phyloP scores from a whole-genome alignment of 805 yeast species.

The Millerozyma acaciae region DNA sequence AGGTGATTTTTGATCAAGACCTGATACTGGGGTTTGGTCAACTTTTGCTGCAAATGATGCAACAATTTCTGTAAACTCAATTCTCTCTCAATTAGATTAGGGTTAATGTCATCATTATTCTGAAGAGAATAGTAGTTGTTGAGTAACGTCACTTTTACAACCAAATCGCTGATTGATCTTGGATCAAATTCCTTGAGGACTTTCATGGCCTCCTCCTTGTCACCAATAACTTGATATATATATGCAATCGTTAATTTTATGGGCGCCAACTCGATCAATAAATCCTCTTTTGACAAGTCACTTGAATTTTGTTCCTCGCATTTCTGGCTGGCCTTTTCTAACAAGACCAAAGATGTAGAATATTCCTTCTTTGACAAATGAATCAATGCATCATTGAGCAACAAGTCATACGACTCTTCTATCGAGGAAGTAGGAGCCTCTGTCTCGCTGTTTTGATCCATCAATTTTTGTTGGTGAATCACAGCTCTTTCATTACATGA shows the following conservation, averaged over 20 bases:
- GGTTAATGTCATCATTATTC: slow-evolving; percentile 17
- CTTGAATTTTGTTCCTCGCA: slow-evolving; percentile 33
- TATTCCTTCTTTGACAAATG: slow-evolving; percentile 40
- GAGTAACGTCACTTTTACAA: slow-evolving; percentile 37
- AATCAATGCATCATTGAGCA: slow-evolving; percentile 58
- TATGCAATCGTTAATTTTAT: slow-evolving; percentile 59
- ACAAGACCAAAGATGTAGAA: slow-evolving; percentile 35
- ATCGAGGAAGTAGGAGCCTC: slow-evolving; percentile 3
- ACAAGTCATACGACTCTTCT: slow-evolving; percentile 45
- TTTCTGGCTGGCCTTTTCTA: slow-evolving; percentile 43
- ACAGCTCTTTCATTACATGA: slow-evolving; percentile 66
- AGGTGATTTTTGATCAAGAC: slow-evolving; percentile 42
- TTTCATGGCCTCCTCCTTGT: slow-evolving; percentile 27
- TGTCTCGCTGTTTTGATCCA: slow-evolving; percentile 8
- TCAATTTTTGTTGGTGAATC: slow-evolving; percentile 44
- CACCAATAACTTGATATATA: slow-evolving; percentile 38
- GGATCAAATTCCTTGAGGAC: slow-evolving; percentile 34
- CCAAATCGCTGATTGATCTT: slow-evolving; percentile 31
- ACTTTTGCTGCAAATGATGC: slow-evolving; percentile 27
- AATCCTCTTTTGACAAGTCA: slow-evolving; percentile 45
- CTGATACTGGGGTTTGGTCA: slow-evolving; percentile 37
- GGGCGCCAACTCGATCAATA: slow-evolving; percentile 52
- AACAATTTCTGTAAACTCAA: slow-evolving; percentile 32
- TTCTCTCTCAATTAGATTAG: slow-evolving; percentile 29
- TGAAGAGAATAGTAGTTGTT: slow-evolving; percentile 41